Evolutionary conservation across 2,329 filamentous ascomycete genomes (phyloP).

Genomic region (Gliomastix tumulicola): DNA sequence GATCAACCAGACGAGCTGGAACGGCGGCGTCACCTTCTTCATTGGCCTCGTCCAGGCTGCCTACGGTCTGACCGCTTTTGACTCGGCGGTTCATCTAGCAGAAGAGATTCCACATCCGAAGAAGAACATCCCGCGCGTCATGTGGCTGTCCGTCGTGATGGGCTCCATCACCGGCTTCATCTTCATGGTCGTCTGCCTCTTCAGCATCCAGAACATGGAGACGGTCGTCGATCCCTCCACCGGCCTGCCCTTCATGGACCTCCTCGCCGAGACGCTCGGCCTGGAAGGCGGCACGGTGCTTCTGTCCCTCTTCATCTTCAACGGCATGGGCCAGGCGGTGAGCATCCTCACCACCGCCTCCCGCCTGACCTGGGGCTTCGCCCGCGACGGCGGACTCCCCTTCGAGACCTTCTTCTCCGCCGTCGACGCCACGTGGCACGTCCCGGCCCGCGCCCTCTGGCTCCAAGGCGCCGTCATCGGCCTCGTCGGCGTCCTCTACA

Average conservation of each 20-base stretch:
- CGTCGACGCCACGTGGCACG: constrained; percentile 30
- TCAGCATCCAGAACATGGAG: constrained; percentile 30
- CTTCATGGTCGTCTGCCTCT: constrained; percentile 35
- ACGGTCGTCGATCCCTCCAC: constrained; percentile 19
- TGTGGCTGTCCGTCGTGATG: constrained; percentile 34
- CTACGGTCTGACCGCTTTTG: constrained; percentile 42
- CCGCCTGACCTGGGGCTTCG: constrained; percentile 35
- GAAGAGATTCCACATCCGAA: constrained; percentile 38
- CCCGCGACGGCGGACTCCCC: constrained; percentile 29
- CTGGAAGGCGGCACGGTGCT: constrained; percentile 24
- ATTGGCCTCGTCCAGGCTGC: constrained; percentile 40
- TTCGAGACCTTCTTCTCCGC: constrained; percentile 27
- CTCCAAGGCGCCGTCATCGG: constrained; percentile 26
- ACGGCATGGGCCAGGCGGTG: constrained; percentile 37
- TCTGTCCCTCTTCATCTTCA: constrained; percentile 38
- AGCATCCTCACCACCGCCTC: constrained; percentile 34
- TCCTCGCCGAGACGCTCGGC: constrained; percentile 19
- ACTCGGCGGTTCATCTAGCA: constrained; percentile 42
- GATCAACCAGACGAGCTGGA: constrained; percentile 25
- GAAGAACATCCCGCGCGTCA: constrained; percentile 32
- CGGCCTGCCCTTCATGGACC: constrained; percentile 31
- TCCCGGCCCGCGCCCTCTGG: constrained; percentile 35
- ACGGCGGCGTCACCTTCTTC: constrained; percentile 39
- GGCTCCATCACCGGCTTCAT: constrained; percentile 29
- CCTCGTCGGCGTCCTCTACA: constrained; percentile 36